These are phyloP conservation scores for Picea abies DNA, from an alignment of 83 land plant species.

Conservation along the genomic window DNA sequence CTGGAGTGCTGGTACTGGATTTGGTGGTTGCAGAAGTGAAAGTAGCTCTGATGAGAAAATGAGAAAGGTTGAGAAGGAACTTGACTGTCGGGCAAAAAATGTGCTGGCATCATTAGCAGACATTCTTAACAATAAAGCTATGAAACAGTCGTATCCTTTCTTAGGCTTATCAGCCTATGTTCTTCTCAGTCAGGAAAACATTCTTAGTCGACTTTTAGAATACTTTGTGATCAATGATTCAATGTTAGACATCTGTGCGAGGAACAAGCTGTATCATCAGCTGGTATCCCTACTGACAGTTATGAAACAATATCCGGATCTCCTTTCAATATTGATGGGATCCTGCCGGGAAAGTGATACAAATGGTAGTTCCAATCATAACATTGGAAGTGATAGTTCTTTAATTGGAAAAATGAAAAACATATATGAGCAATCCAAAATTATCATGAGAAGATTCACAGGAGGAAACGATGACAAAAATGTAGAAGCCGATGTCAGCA, in stretches of 20 bases:
- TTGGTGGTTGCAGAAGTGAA: conserved; percentile 10
- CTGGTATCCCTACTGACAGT: conserved; percentile 4
- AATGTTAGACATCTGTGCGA: conserved; percentile 33
- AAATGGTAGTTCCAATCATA: conserved; percentile 1
- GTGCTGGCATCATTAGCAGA: background rate
- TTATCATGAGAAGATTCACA: conserved; percentile 10
- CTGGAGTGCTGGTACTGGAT: conserved; percentile 14
- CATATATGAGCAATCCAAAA: conserved; percentile 37
- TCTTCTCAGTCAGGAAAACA: conserved; percentile 24
- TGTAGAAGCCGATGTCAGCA: conserved; percentile 4
- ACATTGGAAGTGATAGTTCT: conserved; percentile 14
- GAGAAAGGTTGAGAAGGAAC: background rate
- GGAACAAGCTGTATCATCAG: conserved; percentile 24
- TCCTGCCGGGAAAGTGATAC: conserved; percentile 5
- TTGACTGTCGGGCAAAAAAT: background rate
- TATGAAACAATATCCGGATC: conserved; percentile 2
- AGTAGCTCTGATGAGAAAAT: background rate
- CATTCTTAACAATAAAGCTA: background rate
- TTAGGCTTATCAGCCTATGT: conserved; percentile 20
- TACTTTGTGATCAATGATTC: conserved; percentile 35
- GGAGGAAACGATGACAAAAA: background rate
- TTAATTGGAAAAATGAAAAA: conserved; percentile 31
- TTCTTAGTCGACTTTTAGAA: conserved; percentile 15
- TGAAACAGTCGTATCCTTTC: background rate
- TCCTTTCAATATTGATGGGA: background rate